Percentiles rank a stretch among this genome's conserved stretches.
Conservation (phyloP, 768 basidiomycete species). For the Lepiota venenata region DNA sequence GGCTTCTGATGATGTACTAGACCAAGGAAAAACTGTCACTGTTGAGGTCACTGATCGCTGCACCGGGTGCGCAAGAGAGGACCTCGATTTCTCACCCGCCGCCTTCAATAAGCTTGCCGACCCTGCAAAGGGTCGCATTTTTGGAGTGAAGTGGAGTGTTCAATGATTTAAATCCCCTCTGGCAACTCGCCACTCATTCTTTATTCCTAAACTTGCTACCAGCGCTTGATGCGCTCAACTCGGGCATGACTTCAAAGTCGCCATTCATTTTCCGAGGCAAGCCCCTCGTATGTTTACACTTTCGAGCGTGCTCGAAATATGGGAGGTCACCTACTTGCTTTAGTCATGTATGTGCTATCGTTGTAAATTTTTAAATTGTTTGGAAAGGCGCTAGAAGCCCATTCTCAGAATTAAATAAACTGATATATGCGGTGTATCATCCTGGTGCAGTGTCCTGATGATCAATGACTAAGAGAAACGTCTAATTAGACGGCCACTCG, state of each 20-base stretch:
- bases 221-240: slow-evolving; percentile 25
- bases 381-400: slow-evolving; percentile 9
- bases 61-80: slow-evolving; percentile 41
- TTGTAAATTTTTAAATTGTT: slow-evolving; percentile 8
- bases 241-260: not conserved
- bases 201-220: slow-evolving; percentile 9
- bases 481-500: not conserved
- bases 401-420: slow-evolving; percentile 9
- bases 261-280: slow-evolving; percentile 4
- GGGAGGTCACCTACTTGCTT: slow-evolving; percentile 27
- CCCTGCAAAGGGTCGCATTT: slow-evolving; percentile 46
- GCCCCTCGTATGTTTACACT: slow-evolving; percentile 11
- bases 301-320: slow-evolving; percentile 26
- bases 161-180: slow-evolving; percentile 22
- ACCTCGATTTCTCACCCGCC: slow-evolving; percentile 61
- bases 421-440: not conserved
- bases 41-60: slow-evolving; percentile 65
- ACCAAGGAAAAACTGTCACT: slow-evolving; percentile 43
- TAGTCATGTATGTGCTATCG: slow-evolving; percentile 29
- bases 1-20: slow-evolving; percentile 29
- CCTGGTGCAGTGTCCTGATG: not conserved
- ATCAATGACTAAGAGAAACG: not conserved
- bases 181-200: slow-evolving; percentile 6
- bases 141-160: slow-evolving; percentile 49
- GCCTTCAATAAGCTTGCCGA: slow-evolving; percentile 52